These are phyloP conservation scores for Penicillium olsonii DNA, from an alignment of 2,329 filamentous ascomycete species.

Conservation along the genomic window DNA sequence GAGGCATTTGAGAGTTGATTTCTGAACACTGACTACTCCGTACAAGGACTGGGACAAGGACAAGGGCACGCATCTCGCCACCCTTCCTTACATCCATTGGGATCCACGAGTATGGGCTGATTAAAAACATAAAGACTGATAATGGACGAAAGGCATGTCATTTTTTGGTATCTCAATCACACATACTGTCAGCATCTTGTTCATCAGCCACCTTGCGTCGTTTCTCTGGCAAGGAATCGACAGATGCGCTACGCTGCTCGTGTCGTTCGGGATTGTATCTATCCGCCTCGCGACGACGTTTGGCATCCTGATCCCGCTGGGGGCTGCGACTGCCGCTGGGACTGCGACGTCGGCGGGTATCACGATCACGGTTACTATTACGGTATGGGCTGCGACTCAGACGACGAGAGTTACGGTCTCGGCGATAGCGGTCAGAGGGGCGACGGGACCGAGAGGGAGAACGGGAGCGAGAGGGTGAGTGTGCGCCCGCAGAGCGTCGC, in stretches of 20 bases:
- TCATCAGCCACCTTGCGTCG: constrained; percentile 44
- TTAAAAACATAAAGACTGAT: constrained; percentile 1
- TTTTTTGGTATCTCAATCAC: constrained; percentile 23
- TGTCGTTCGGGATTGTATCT: constrained; percentile 47
- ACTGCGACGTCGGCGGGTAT: constrained; percentile 3
- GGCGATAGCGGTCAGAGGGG: constrained; percentile 40
- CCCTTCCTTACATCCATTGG: too few relatives aligned
- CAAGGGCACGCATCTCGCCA: too few relatives aligned
- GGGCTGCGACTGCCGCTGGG: constrained; percentile 29
- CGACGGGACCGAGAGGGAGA: constrained; percentile 42
- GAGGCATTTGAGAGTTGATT: too few relatives aligned
- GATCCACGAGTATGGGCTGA: constrained; percentile 13
- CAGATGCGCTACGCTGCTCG: constrained; percentile 43
- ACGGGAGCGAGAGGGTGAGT: constrained; percentile 27
- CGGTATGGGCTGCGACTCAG: constrained; percentile 27
- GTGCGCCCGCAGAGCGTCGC: constrained; percentile 24
- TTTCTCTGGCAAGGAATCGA: constrained; percentile 46
- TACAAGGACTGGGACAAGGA: too few relatives aligned
- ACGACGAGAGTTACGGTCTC: constrained; percentile 34
- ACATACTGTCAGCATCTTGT: constrained; percentile 34
- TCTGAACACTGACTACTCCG: too few relatives aligned
- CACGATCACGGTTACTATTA: constrained; percentile 42
- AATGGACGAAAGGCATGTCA: constrained; percentile 10
- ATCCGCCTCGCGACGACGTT: constrained; percentile 47
- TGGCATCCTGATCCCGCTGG: constrained; percentile 32